These are phyloP conservation scores for Halenospora varia DNA, from an alignment of 495 filamentous ascomycete species.

Conservation along the genomic window DNA sequence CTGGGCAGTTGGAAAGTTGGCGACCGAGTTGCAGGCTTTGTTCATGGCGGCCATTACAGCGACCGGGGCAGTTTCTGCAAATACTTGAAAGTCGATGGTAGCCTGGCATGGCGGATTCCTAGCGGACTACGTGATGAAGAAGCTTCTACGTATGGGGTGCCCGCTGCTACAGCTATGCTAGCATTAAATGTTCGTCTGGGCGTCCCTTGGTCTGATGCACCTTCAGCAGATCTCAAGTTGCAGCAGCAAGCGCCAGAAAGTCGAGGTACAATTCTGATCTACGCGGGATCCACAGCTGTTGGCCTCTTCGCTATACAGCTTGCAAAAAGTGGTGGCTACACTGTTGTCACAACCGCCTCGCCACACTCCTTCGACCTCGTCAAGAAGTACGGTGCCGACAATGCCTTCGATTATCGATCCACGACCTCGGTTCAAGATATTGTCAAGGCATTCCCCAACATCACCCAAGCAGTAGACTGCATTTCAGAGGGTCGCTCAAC, in stretches of 20 bases:
- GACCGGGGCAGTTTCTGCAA: slow-evolving; percentile 49
- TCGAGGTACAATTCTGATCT: slow-evolving; percentile 48
- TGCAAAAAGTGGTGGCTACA: slow-evolving; percentile 44
- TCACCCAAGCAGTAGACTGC: slow-evolving; percentile 8
- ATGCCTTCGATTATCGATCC: slow-evolving; percentile 55
- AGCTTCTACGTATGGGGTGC: slow-evolving; percentile 48
- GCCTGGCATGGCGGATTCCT: slow-evolving; percentile 41
- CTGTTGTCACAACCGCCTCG: slow-evolving; percentile 52
- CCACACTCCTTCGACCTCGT: slow-evolving; percentile 49
- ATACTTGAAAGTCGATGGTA: slow-evolving; percentile 35
- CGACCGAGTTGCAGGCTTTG: slow-evolving; percentile 33
- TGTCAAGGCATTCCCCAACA: slow-evolving; percentile 3
- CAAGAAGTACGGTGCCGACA: slow-evolving; percentile 47
- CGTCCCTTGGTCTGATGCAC: slow-evolving; percentile 28
- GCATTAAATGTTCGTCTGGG: slow-evolving; percentile 38
- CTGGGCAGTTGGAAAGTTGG: slow-evolving; percentile 39
- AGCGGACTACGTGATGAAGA: slow-evolving; percentile 38
- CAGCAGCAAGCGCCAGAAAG: slow-evolving; percentile 24
- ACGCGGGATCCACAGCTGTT: slow-evolving; percentile 56
- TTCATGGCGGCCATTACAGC: slow-evolving; percentile 40
- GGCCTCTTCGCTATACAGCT: slow-evolving; percentile 61
- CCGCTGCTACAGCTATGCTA: slow-evolving; percentile 39
- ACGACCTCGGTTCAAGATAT: slow-evolving; percentile 5
- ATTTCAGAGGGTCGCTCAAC: slow-evolving; percentile 5
- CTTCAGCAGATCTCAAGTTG: neutral